These are phyloP conservation scores for Mollisiaceae sp. DNA, from an alignment of 2,329 filamentous ascomycete genomes.

Conservation along the genomic window DNA sequence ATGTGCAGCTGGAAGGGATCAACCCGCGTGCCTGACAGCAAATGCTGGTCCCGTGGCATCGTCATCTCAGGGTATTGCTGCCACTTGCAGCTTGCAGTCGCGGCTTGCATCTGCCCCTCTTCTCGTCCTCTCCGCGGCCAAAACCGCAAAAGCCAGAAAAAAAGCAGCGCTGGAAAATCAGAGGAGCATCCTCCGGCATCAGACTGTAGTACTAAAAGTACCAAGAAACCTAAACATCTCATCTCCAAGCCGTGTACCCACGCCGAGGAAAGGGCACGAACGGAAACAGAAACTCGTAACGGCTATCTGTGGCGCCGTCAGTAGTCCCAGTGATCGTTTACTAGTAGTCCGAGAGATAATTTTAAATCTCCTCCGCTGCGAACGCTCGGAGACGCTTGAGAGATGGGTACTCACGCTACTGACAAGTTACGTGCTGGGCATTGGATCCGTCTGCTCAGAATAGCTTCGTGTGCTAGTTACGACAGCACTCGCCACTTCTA, in stretches of 20 bases:
- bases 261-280: neutral
- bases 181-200: too few species aligned
- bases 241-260: neutral
- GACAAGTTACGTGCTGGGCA: neutral
- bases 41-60: slow-evolving; percentile 15
- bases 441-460: neutral
- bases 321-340: too few species aligned
- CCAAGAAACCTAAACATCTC: too few species aligned
- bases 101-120: neutral
- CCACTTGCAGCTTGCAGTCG: neutral
- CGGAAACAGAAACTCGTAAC: slow-evolving; percentile 13
- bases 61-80: neutral
- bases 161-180: neutral
- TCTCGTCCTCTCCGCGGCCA: neutral
- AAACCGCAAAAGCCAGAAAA: neutral
- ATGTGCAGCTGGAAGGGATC: slow-evolving; percentile 21
- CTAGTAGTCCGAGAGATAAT: too few species aligned
- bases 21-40: slow-evolving; percentile 16
- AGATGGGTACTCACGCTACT: too few species aligned
- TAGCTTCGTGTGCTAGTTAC: slow-evolving; percentile 11
- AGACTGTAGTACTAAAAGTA: too few species aligned
- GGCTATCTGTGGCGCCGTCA: neutral
- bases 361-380: too few species aligned
- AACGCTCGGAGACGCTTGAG: too few species aligned
- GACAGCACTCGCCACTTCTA: slow-evolving; percentile 34